phyloP scores from a whole-genome alignment of 2,329 filamentous ascomycete genomes.

The Ophiosphaerella korrae region DNA sequence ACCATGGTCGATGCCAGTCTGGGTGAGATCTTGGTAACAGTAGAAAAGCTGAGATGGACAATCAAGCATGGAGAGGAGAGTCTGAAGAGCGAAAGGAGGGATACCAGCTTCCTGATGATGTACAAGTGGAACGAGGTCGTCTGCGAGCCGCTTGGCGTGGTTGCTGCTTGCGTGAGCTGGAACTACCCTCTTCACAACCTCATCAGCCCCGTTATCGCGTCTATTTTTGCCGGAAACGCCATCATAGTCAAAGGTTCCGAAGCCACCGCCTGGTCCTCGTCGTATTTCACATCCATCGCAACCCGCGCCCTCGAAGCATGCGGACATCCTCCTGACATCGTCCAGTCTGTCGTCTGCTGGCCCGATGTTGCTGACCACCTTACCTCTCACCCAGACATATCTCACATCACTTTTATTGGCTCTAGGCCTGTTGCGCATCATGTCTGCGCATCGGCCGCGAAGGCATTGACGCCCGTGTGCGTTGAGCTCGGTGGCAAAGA shows the following conservation, averaged over 20 bases:
- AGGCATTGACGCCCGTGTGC: constrained; percentile 82
- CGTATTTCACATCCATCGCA: constrained; percentile 80
- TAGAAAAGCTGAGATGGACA: constrained; percentile 94
- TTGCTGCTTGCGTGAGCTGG: constrained; percentile 93
- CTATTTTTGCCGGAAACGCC: constrained; percentile 88
- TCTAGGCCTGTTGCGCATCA: constrained; percentile 84
- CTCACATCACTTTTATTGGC: constrained; percentile 95
- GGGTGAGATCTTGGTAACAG: constrained; percentile 92
- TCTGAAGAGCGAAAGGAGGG: constrained; percentile 71
- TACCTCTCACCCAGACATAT: constrained; percentile 81
- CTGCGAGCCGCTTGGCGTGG: constrained; percentile 92
- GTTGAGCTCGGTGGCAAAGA: constrained; percentile 96
- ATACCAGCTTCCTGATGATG: constrained; percentile 90
- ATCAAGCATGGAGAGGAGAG: constrained; percentile 87
- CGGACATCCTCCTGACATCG: constrained; percentile 78
- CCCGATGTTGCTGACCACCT: constrained; percentile 79
- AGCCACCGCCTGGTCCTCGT: constrained; percentile 89
- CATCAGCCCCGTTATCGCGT: constrained; percentile 86
- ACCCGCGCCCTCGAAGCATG: constrained; percentile 80
- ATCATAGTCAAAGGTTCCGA: constrained; percentile 94
- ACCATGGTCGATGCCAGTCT: constrained; percentile 93
- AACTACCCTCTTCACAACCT: constrained; percentile 78
- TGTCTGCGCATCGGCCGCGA: constrained; percentile 85
- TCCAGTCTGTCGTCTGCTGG: constrained; percentile 88
- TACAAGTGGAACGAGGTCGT: constrained; percentile 91